These are phyloP conservation scores for Phytophthora sp. DNA, from an alignment of 352 stramenopile species.

Conservation along the genomic window DNA sequence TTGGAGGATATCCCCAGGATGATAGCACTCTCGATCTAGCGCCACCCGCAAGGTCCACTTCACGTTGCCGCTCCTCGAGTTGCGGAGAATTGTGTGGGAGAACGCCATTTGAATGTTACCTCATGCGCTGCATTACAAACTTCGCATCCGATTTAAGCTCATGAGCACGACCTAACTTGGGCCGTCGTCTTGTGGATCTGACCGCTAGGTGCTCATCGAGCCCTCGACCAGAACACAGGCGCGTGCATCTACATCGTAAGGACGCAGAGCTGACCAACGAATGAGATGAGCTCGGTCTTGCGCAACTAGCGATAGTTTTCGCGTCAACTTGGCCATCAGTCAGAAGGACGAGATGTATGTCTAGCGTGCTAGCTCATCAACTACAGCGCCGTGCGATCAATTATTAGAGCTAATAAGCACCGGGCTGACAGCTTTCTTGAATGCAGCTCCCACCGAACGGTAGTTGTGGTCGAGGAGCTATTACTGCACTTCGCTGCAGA, in stretches of 20 bases:
- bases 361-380: too few species aligned
- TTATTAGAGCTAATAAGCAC: too few species aligned
- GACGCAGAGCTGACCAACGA: too few species aligned
- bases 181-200: constrained; percentile 6
- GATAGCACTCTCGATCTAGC: constrained; percentile 14
- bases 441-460: too few species aligned
- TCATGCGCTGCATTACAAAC: too few species aligned
- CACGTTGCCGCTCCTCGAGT: constrained; percentile 8
- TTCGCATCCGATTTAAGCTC: neutral
- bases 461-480: too few species aligned
- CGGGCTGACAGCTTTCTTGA: too few species aligned
- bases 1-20: constrained; percentile 18
- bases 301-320: neutral
- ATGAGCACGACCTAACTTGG: neutral
- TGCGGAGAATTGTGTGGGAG: constrained; percentile 9
- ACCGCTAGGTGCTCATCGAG: neutral
- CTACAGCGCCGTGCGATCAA: too few species aligned
- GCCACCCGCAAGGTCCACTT: constrained; percentile 20
- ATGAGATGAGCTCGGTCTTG: too few species aligned
- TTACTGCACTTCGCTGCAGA: too few species aligned
- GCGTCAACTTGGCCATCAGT: neutral
- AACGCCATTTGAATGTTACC: neutral
- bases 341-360: neutral
- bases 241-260: too few species aligned
- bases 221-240: neutral